Base-by-base conservation (phyloP, 2,329 filamentous ascomycete species). In the Pseudophaeomoniella oleicola region DNA sequence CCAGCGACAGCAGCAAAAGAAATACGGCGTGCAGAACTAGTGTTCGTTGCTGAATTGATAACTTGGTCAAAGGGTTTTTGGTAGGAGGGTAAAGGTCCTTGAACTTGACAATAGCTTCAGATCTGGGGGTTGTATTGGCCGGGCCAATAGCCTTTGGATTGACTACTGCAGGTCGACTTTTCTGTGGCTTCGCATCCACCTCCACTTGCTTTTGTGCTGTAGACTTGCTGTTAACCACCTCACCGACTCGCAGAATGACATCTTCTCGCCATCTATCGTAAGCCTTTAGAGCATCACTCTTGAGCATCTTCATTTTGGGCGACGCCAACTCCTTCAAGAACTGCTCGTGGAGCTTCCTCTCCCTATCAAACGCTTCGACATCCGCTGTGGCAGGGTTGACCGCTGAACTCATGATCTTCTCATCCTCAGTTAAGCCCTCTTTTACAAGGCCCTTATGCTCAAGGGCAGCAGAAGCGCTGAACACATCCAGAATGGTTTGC, bases 181-280 rank as follows among this genome's bases (percentile, higher is more conserved):
- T 43, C 11, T 37, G 32, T 4, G 34, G 11, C 17, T 35, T 36
- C 15, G 43, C 35, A 52, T 13, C 55, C 45, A 15, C 44, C 40
- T 42, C 50, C 47, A 36, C 61, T 55, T 53, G 43, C 6, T 50
- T 42, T n/a, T 49, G 41, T 4, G 39, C 42, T n/a, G 70, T 66
- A 36, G 61, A 66, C 9, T 65, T 56, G 30, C 53, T 51, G 30
- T 69, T 67, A 13, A 86, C 68, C 22, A 85, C 71, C 46, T 90
- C 79, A 13, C 75, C 72, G 16, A 93, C 63, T 11, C 86, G 72
- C 39, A 73, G 68, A 30, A 83, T 62, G 6, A 94, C 72, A 10
- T 66, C 64, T 4, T 74, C 67, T 48, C 83, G 73, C 88, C 88
- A 96, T 44, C 84, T 79, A 39, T 81, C 75, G 52, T 88, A 93